Conservation (phyloP, 2,329 filamentous ascomycete species). For the Pseudogymnoascus sp. region DNA sequence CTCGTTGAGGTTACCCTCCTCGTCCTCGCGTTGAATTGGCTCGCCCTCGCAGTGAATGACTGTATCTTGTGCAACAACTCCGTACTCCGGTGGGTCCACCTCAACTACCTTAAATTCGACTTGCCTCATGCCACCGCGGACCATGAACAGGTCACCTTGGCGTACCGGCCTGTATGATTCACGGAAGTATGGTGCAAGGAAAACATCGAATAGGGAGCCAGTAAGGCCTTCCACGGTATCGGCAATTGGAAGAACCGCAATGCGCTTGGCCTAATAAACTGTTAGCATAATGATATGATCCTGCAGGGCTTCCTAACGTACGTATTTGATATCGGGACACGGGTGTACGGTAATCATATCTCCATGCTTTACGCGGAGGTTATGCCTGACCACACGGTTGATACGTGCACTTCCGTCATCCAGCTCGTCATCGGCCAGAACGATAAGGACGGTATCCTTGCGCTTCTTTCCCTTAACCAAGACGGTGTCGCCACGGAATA, state of each 20-base stretch:
- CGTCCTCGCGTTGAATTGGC: slow-evolving; percentile 93
- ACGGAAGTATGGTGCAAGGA: slow-evolving; percentile 98
- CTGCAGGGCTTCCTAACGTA: slow-evolving; percentile 41
- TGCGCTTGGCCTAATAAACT: slow-evolving; percentile 76
- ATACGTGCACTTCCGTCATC: slow-evolving; percentile 96
- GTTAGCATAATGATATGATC: slow-evolving; percentile 21
- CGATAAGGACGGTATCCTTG: slow-evolving; percentile 97
- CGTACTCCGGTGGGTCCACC: slow-evolving; percentile 96
- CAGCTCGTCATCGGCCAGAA: slow-evolving; percentile 93
- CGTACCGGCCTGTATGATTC: slow-evolving; percentile 96
- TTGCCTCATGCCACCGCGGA: slow-evolving; percentile 95
- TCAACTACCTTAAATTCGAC: slow-evolving; percentile 99
- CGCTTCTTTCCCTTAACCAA: slow-evolving; percentile 99
- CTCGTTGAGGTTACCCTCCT: slow-evolving; percentile 98
- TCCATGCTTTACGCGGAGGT: slow-evolving; percentile 95
- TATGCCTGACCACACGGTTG: slow-evolving; percentile 98
- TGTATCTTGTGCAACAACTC: slow-evolving; percentile 97
- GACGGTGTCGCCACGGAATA: slow-evolving; percentile 98
- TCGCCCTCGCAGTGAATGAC: slow-evolving; percentile 99
- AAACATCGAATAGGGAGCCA: slow-evolving; percentile 96
- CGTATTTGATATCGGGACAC: slow-evolving; percentile 99
- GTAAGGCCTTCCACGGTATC: slow-evolving; percentile 97
- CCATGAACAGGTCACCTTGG: slow-evolving; percentile 96
- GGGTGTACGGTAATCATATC: slow-evolving; percentile 96
- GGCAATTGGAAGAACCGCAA: slow-evolving; percentile 94